phyloP scores from a whole-genome alignment of 2,329 filamentous ascomycete species.

The Domatiomyces catenatus region DNA sequence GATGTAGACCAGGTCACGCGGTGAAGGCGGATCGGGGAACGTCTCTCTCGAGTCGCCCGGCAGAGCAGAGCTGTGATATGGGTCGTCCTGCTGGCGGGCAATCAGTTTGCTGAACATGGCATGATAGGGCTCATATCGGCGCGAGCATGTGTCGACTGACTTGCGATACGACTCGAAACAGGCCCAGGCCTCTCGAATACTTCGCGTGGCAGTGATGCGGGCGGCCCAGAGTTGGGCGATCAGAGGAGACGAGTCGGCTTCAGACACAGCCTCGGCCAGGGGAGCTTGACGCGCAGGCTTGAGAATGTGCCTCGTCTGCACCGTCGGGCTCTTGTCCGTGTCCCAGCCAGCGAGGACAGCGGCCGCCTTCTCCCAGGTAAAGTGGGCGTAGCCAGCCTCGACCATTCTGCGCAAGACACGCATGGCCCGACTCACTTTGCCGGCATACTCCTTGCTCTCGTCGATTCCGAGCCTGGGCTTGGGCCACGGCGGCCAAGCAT shows the following conservation, averaged over 20 bases:
- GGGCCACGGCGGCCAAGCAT: slow-evolving; percentile 53
- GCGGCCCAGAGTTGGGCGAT: slow-evolving; percentile 36
- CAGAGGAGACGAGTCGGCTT: background rate
- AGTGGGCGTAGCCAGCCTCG: slow-evolving; percentile 41
- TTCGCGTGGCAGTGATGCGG: slow-evolving; percentile 44
- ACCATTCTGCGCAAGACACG: slow-evolving; percentile 41
- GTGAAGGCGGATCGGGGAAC: slow-evolving; percentile 39
- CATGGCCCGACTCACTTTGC: slow-evolving; percentile 42
- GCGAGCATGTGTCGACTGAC: slow-evolving; percentile 15
- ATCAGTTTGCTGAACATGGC: slow-evolving; percentile 44
- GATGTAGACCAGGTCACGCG: slow-evolving; percentile 43
- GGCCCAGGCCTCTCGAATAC: slow-evolving; percentile 49
- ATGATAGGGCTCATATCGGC: slow-evolving; percentile 25
- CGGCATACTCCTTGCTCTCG: slow-evolving; percentile 38
- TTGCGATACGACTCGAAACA: slow-evolving; percentile 44
- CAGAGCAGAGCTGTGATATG: slow-evolving; percentile 21
- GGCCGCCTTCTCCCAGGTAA: slow-evolving; percentile 39
- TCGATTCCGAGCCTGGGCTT: slow-evolving; percentile 46
- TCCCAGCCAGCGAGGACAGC: slow-evolving; percentile 47
- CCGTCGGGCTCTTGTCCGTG: slow-evolving; percentile 45
- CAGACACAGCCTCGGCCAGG: background rate
- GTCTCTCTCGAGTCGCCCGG: slow-evolving; percentile 44
- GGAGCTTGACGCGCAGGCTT: slow-evolving; percentile 4
- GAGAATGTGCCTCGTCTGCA: slow-evolving; percentile 41
- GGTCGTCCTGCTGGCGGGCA: slow-evolving; percentile 18